These are phyloP conservation scores for Hibiscus syriacus DNA, from an alignment of 345 rosid species.

Conservation along the genomic window DNA sequence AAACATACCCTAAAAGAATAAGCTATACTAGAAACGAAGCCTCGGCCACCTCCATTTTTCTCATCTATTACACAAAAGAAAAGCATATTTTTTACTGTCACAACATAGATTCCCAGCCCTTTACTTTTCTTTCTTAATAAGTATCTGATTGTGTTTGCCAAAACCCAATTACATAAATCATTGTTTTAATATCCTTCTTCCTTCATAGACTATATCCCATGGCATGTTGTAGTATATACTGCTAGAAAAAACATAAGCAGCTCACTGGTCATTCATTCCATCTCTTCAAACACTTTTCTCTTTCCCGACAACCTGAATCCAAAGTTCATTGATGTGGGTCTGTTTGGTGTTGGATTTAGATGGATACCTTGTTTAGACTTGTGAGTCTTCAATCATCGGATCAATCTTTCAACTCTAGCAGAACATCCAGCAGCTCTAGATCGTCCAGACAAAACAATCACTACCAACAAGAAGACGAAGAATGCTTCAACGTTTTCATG, in stretches of 20 bases:
- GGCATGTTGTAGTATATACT: constrained; percentile 12
- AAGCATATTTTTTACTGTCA: constrained; percentile 8
- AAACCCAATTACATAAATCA: constrained; percentile 21
- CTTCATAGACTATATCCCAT: constrained; percentile 7
- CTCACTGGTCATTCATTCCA: constrained; percentile 5
- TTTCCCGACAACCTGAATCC: background rate
- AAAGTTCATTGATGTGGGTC: constrained; percentile 49
- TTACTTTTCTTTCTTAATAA: background rate
- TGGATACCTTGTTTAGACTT: constrained; percentile 96
- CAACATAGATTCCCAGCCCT: constrained; percentile 10
- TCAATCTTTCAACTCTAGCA: constrained; percentile 76
- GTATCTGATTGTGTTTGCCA: constrained; percentile 18
- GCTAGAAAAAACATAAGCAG: constrained; percentile 29
- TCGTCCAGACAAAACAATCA: constrained; percentile 57
- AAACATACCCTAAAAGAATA: constrained; percentile 4
- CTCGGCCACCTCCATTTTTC: constrained; percentile 14
- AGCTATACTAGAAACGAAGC: constrained; percentile 10
- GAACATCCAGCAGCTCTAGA: constrained; percentile 76
- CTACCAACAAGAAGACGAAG: constrained; percentile 37
- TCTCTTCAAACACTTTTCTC: background rate
- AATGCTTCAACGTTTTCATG: constrained; percentile 30
- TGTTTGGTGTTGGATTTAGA: constrained; percentile 20
- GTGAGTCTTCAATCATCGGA: constrained; percentile 68
- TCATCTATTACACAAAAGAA: constrained; percentile 41
- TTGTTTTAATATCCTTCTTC: constrained; percentile 30